Base-by-base conservation (phyloP, 331 rosid species). In the Acacia pycnantha region DNA sequence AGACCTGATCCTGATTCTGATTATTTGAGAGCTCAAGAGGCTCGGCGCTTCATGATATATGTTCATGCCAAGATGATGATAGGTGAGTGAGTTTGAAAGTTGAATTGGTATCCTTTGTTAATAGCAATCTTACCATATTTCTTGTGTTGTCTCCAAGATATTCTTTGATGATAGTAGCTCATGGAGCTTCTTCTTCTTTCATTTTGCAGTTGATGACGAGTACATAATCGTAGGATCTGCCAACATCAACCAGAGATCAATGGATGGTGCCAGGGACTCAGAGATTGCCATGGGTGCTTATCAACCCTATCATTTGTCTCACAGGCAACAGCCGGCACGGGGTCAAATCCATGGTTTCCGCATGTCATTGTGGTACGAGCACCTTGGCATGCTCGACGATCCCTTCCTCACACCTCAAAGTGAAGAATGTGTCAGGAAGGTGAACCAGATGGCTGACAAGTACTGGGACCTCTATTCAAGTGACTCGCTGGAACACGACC, bases 61-160 rank as follows among this genome's bases (percentile, higher is more conserved):
- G 98, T 95, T 71, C 99, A 95, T 84, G 80, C 98, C 88, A 95
- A 95, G 87, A 95, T 95, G 99, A 92, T 95, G 97, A 95, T 95
- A 21, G 99, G 98, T 93, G 87, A 83, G 97, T 93, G 88, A 83
- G 83, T 80, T 73, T 24, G 54, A 79, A 59, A 40, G 33, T 44
- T 53, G 72, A 59, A 59, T 26, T 27, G 6, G 47, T 69, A 59
- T 50, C 65, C 31, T 29, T 29, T 14, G 22, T 65, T 37, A 62
- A 81, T n/a, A 73, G 77, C 33, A 74, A 33, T 33, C 22, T 6
- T 64, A 31, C 70, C 40, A 64, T 69, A n/a, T 40, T 69, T 37
- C 51, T 72, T 72, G 7, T 71, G 41, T 33, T 1, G 9, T 29
- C 29, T 41, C 12, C 21, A 54, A 8, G 44, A 11, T 46, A 21